phyloP scores from a whole-genome alignment of 805 yeast species.

The Candida chauliodis region DNA sequence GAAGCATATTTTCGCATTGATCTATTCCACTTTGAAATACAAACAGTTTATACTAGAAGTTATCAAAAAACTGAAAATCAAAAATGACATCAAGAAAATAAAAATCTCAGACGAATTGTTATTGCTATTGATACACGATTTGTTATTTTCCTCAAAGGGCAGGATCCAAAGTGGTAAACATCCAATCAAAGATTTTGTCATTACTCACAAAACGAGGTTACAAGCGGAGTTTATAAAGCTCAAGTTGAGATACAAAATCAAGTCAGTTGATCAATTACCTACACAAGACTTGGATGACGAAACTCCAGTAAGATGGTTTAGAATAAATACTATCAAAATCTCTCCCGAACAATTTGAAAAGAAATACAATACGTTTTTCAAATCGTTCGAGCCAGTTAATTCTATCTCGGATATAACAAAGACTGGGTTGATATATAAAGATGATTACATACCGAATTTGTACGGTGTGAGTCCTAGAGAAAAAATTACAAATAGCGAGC shows the following conservation, averaged over 20 bases:
- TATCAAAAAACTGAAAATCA: slow-evolving; percentile 64
- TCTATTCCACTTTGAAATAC: slow-evolving; percentile 71
- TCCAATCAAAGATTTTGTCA: slow-evolving; percentile 75
- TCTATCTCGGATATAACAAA: slow-evolving; percentile 30
- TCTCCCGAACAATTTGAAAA: slow-evolving; percentile 34
- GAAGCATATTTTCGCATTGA: slow-evolving; percentile 81
- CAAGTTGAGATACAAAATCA: slow-evolving; percentile 68
- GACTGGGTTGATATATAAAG: slow-evolving; percentile 66
- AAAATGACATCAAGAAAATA: slow-evolving; percentile 40
- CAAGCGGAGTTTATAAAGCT: slow-evolving; percentile 78
- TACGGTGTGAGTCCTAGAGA: slow-evolving; percentile 82
- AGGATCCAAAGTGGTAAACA: slow-evolving; percentile 88
- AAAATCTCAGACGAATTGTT: slow-evolving; percentile 53
- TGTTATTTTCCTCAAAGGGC: slow-evolving; percentile 69
- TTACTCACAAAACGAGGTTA: slow-evolving; percentile 75
- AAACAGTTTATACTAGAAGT: slow-evolving; percentile 60
- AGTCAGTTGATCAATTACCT: slow-evolving; percentile 46
- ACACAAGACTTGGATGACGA: slow-evolving; percentile 36
- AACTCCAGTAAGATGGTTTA: slow-evolving; percentile 78
- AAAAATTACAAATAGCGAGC: slow-evolving; percentile 59
- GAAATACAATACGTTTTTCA: slow-evolving; percentile 31
- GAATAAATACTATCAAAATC: slow-evolving; percentile 64
- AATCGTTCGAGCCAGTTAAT: slow-evolving; percentile 44
- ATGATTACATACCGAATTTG: slow-evolving; percentile 67
- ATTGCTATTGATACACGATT: slow-evolving; percentile 73